Evolutionary conservation across 2,329 filamentous ascomycete species (phyloP).

Genomic region (Fusarium guadeloupense): DNA sequence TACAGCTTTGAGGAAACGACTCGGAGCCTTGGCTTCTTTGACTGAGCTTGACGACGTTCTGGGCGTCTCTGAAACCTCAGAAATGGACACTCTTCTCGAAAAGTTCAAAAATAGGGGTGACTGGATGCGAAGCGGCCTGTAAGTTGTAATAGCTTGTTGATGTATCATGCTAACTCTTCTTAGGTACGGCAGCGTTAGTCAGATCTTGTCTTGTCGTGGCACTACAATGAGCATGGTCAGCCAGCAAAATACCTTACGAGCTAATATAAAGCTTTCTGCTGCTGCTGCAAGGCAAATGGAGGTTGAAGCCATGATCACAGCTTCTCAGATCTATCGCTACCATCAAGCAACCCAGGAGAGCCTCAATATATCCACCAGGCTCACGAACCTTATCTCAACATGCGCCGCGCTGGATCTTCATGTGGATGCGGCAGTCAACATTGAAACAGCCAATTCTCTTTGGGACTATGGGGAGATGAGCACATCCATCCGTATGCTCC

Average conservation of each 20-base stretch:
- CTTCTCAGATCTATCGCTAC: conserved; percentile 78
- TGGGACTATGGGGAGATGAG: conserved; percentile 95
- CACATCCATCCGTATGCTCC: conserved; percentile 88
- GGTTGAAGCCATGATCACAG: conserved; percentile 77
- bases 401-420: conserved; percentile 77
- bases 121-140: conserved; percentile 88
- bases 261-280: conserved; percentile 67
- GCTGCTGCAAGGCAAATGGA: conserved; percentile 76
- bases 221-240: conserved; percentile 84
- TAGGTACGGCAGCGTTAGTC: conserved; percentile 79
- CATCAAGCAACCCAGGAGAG: conserved; percentile 88
- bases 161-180: conserved; percentile 14
- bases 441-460: conserved; percentile 87
- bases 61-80: conserved; percentile 64
- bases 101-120: conserved; percentile 71
- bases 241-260: conserved; percentile 71
- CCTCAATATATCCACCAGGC: conserved; percentile 81
- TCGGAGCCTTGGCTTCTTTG: conserved; percentile 75
- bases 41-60: conserved; percentile 85
- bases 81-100: conserved; percentile 69
- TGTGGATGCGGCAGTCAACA: conserved; percentile 78
- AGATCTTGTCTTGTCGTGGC: conserved; percentile 83
- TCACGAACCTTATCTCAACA: conserved; percentile 78
- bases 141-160: conserved; percentile 46
- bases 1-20: conserved; percentile 61